Percentiles rank a stretch among this genome's conserved stretches.
Conservation (phyloP, 768 basidiomycete species). For the Trametes punicea region DNA sequence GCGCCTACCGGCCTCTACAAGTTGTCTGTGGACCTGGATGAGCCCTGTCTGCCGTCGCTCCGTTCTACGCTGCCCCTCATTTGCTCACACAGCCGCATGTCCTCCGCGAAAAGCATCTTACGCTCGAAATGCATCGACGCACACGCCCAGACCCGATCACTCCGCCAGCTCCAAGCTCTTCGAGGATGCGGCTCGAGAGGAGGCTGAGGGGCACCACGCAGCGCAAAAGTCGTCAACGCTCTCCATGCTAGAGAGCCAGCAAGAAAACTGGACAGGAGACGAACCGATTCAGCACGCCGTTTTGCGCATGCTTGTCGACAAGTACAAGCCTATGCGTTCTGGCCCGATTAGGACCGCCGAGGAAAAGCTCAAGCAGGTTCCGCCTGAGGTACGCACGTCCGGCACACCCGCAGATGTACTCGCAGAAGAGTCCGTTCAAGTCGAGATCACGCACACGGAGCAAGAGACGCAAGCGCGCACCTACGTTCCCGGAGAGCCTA, state of each 20-base stretch:
- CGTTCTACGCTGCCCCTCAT: conserved; percentile 1
- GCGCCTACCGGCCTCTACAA: background rate
- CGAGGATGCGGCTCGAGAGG: conserved; percentile 58
- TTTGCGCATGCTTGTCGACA: conserved; percentile 82
- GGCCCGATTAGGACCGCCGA: conserved; percentile 60
- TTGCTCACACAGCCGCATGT: background rate
- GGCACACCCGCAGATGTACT: conserved; percentile 6
- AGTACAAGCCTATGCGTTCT: conserved; percentile 76
- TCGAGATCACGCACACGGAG: background rate
- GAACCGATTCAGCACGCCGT: conserved; percentile 69
- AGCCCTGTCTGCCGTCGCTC: conserved; percentile 14
- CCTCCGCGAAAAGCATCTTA: background rate
- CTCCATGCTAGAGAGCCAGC: conserved; percentile 39
- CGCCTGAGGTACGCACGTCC: conserved; percentile 37
- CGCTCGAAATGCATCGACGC: conserved; percentile 6
- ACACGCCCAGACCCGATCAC: conserved; percentile 16
- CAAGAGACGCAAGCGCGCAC: conserved; percentile 5
- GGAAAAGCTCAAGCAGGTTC: conserved; percentile 54
- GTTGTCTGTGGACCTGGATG: conserved; percentile 19
- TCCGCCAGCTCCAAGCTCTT: conserved; percentile 60
- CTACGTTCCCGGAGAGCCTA: conserved; percentile 34
- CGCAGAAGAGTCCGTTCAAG: conserved; percentile 15
- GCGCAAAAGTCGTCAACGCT: conserved; percentile 22
- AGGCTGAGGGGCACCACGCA: conserved; percentile 34
- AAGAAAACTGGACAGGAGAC: conserved; percentile 77